Evolutionary conservation across 345 rosid genomes (phyloP).

Genomic region (Streptanthus diversifolius): DNA sequence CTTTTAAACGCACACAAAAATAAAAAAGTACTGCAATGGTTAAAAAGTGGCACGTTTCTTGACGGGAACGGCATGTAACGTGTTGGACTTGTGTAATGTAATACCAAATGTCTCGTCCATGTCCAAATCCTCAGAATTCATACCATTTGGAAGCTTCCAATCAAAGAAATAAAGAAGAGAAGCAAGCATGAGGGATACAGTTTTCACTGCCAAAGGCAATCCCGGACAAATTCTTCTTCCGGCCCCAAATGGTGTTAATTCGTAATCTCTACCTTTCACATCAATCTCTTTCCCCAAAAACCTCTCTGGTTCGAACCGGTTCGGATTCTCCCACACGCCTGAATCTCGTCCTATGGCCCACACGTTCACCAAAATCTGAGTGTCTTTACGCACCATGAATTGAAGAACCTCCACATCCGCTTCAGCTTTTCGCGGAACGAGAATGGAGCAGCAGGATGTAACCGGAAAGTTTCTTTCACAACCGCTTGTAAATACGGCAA

Average conservation of each 20-base stretch:
- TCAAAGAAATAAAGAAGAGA: slow-evolving; percentile 42
- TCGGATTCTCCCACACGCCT: slow-evolving; percentile 29
- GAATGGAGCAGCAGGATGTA: slow-evolving; percentile 41
- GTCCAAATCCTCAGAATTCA: slow-evolving; percentile 32
- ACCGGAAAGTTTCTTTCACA: slow-evolving; percentile 39
- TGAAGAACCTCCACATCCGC: slow-evolving; percentile 30
- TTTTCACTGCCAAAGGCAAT: slow-evolving; percentile 38
- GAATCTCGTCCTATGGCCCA: slow-evolving; percentile 44
- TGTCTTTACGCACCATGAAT: slow-evolving; percentile 23
- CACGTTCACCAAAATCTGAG: slow-evolving; percentile 39
- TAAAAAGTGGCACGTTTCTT: not conserved
- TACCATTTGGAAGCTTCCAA: slow-evolving; percentile 41
- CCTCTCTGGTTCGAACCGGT: slow-evolving; percentile 35
- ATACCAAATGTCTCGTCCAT: slow-evolving; percentile 38
- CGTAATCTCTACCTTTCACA: slow-evolving; percentile 31
- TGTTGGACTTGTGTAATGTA: slow-evolving; percentile 29
- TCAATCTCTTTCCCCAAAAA: slow-evolving; percentile 23
- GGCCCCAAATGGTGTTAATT: slow-evolving; percentile 24
- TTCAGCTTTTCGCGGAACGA: slow-evolving; percentile 35
- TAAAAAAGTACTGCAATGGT: not conserved
- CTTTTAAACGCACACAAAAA: not conserved
- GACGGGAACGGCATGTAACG: slow-evolving; percentile 24
- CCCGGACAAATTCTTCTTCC: slow-evolving; percentile 37
- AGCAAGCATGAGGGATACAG: slow-evolving; percentile 42
- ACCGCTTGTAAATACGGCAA: slow-evolving; percentile 40